phyloP scores from a whole-genome alignment of 345 rosid genomes.

The Euphorbia lathyris region DNA sequence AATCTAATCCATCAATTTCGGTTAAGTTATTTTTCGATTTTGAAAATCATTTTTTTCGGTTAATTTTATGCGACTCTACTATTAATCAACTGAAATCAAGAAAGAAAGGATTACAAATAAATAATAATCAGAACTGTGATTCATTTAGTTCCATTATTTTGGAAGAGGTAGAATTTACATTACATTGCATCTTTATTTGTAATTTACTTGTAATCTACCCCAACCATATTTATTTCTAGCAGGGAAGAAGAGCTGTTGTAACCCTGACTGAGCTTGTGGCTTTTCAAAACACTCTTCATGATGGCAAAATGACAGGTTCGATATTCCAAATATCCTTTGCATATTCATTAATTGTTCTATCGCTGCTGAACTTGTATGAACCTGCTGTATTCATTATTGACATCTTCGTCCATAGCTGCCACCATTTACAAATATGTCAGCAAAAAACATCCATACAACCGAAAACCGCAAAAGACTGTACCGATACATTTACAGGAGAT shows the following conservation, averaged over 20 bases:
- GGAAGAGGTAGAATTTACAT: not conserved
- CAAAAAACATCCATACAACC: not conserved
- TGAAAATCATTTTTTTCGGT: no score
- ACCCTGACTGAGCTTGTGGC: not conserved
- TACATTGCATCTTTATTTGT: not conserved
- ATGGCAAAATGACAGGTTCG: slow-evolving; percentile 41
- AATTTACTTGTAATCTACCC: not conserved
- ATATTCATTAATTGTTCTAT: slow-evolving; percentile 75
- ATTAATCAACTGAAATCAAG: no score
- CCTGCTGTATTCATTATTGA: slow-evolving; percentile 81
- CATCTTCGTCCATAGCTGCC: slow-evolving; percentile 79
- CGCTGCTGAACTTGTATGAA: slow-evolving; percentile 83
- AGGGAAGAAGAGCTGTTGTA: no score
- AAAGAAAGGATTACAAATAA: no score
- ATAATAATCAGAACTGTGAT: not conserved
- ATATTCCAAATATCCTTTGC: slow-evolving; percentile 76
- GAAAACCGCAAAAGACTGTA: not conserved
- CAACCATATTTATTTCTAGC: not conserved
- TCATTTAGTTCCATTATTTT: not conserved
- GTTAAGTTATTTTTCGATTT: no score
- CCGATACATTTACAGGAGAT: not conserved
- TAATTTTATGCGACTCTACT: no score
- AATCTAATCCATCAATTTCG: no score
- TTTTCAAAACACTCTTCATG: not conserved
- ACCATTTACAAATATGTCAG: slow-evolving; percentile 6